These are phyloP conservation scores for Penicillium nucicola DNA, from an alignment of 495 filamentous ascomycete species.

Conservation along the genomic window DNA sequence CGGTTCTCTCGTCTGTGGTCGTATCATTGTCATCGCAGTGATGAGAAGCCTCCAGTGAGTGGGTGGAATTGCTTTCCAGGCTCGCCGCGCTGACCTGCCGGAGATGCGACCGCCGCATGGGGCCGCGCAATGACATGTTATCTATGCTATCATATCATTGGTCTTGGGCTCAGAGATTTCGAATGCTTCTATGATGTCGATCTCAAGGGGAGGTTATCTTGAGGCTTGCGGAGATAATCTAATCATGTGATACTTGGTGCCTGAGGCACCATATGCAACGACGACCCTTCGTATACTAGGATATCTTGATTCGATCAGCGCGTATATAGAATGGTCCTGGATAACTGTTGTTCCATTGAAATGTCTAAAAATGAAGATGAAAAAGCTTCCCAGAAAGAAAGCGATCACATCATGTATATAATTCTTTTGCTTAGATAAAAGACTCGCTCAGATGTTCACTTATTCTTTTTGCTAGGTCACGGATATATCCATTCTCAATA, in stretches of 20 bases:
- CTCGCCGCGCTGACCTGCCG: conserved; percentile 48
- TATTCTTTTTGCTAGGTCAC: too few relatives aligned
- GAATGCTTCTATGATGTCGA: background rate
- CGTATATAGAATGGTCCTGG: too few relatives aligned
- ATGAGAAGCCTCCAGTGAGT: conserved; percentile 30
- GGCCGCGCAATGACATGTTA: conserved; percentile 42
- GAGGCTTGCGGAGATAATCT: background rate
- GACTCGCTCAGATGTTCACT: too few relatives aligned
- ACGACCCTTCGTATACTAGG: background rate
- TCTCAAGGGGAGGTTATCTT: background rate
- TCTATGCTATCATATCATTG: conserved; percentile 13
- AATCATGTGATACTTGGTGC: background rate
- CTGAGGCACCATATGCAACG: background rate
- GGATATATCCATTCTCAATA: too few relatives aligned
- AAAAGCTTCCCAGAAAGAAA: too few relatives aligned
- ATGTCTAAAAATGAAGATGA: background rate
- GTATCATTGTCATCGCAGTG: conserved; percentile 31
- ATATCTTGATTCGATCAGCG: background rate
- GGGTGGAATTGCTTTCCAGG: conserved; percentile 36
- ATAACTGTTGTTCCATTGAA: too few relatives aligned
- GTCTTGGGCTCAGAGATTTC: background rate
- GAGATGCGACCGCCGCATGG: conserved; percentile 45
- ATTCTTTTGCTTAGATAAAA: too few relatives aligned
- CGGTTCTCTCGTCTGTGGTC: conserved; percentile 26
- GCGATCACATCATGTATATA: too few relatives aligned